These are phyloP conservation scores for Beauveria sp. DNA, from an alignment of 2,329 filamentous ascomycete genomes.

Conservation along the genomic window DNA sequence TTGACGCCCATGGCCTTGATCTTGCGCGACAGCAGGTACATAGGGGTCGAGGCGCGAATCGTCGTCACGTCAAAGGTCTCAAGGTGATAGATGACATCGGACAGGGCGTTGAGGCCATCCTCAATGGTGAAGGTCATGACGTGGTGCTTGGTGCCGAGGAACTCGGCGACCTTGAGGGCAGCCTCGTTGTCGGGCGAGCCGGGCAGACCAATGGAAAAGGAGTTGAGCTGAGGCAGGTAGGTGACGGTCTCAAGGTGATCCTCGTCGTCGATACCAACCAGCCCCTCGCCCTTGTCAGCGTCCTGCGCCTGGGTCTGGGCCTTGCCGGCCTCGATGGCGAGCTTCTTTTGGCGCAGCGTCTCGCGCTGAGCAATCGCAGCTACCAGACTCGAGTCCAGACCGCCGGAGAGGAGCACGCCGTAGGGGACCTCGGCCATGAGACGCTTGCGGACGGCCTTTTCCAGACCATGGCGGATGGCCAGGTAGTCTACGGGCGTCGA, in stretches of 20 bases:
- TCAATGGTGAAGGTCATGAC: constrained; percentile 97
- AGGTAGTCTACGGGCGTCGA: constrained; percentile 76
- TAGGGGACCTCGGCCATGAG: constrained; percentile 99
- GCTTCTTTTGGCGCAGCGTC: constrained; percentile 67
- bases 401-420: constrained; percentile 89
- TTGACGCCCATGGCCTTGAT: constrained; percentile 99
- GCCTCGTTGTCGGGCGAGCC: constrained; percentile 88
- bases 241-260: constrained; percentile 84
- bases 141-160: constrained; percentile 95
- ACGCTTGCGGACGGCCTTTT: constrained; percentile 88
- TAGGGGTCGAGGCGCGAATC: constrained; percentile 94
- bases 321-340: constrained; percentile 43
- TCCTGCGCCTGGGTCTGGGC: constrained; percentile 38
- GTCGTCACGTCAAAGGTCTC: constrained; percentile 98
- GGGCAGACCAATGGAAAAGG: constrained; percentile 95
- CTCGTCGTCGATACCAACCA: constrained; percentile 91
- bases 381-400: constrained; percentile 90
- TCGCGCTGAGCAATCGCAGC: constrained; percentile 94
- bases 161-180: constrained; percentile 87
- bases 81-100: constrained; percentile 95
- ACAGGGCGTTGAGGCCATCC: constrained; percentile 92
- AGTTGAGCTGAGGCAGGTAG: constrained; percentile 91
- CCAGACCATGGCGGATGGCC: constrained; percentile 70
- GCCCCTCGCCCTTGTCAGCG: constrained; percentile 55
- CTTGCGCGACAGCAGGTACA: constrained; percentile 96